Conservation (phyloP, 805 yeast species). For the Metschnikowia hibisci region DNA sequence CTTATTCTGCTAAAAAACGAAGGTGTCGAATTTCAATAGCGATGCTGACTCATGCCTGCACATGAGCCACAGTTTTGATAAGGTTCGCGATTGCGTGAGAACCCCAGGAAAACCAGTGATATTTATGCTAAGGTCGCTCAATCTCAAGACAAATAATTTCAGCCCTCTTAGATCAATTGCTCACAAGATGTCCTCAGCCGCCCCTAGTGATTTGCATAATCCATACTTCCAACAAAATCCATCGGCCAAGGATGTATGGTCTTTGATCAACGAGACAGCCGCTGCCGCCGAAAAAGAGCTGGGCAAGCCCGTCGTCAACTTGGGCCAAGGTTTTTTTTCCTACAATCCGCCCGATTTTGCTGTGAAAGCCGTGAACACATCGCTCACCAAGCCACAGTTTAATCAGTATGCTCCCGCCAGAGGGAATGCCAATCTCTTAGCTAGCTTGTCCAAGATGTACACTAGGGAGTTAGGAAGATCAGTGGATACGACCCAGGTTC, state of each 20-base stretch:
- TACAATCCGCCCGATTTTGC: constrained; percentile 96
- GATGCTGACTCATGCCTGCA: constrained; percentile 2
- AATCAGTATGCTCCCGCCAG: constrained; percentile 93
- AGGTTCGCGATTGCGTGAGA: constrained; percentile 2
- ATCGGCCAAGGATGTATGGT: constrained; percentile 88
- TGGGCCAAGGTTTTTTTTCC: constrained; percentile 97
- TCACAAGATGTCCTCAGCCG: background rate
- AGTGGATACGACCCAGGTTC: constrained; percentile 58
- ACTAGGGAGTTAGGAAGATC: constrained; percentile 58
- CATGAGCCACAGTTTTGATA: constrained; percentile 4
- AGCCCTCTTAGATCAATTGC: background rate
- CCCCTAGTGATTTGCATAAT: constrained; percentile 41
- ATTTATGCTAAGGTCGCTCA: background rate
- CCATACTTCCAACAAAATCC: constrained; percentile 59
- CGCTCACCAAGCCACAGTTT: constrained; percentile 65
- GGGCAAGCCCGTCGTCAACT: constrained; percentile 77
- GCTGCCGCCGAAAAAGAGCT: constrained; percentile 67
- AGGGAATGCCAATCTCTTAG: constrained; percentile 75
- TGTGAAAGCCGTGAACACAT: constrained; percentile 70
- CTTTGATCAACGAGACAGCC: constrained; percentile 91
- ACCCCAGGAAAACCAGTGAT: background rate
- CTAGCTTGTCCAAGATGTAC: constrained; percentile 69
- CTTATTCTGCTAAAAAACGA: background rate
- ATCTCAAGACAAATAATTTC: background rate
- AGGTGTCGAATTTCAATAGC: background rate